Base-by-base conservation (phyloP, 345 rosid species). In the Ricinus communis region DNA sequence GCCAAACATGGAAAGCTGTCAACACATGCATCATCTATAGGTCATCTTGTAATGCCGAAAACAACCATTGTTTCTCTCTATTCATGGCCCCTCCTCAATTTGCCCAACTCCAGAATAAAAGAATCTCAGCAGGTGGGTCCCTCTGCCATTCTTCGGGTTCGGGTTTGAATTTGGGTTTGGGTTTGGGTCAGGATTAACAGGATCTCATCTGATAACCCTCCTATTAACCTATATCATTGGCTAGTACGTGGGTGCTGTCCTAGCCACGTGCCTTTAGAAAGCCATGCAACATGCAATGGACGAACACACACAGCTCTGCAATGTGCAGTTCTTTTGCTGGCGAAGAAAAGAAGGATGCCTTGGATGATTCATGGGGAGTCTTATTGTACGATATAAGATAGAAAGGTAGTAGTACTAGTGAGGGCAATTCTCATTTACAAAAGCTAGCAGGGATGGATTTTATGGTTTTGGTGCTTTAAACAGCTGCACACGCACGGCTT, bases 1-100 rank as follows among this genome's bases (percentile, higher is more conserved):
- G 81, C 75, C 77, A 74, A 74, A 74, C 66, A 69, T 50, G 61
- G 46, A 74, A 71, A 77, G 73, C 81, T 79, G 79, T 77, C 77
- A 73, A 72, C 73, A 73, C 78, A 82, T 62, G 66, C 47, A 62
- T 73, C 69, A 73, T 55, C 75, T 62, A 9, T 9, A 77, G 12
- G 47, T 53, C 68, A 56, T 13, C n/a, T n/a, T 31, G 57, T 65
- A 60, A 28, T 52, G 53, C 49, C 82, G 27, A 66, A 69, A 70
- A 38, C 46, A 66, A 5, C 81, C 65, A 33, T 61, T 58, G 41
- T 49, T 60, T 33, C n/a, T 58, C 62, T 76, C 19, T 19, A 46
- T 64, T 53, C 50, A 15, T 66, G 63, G 65, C 25, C 6, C 38
- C 6, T 33, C 38, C 38, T 33, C 6, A 2, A 2, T 33, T 2